Evolutionary conservation across 2,329 filamentous ascomycete species (phyloP), one percentile per base, ranked within the genome.

Genomic region (Aureobasidium uvarum): DNA sequence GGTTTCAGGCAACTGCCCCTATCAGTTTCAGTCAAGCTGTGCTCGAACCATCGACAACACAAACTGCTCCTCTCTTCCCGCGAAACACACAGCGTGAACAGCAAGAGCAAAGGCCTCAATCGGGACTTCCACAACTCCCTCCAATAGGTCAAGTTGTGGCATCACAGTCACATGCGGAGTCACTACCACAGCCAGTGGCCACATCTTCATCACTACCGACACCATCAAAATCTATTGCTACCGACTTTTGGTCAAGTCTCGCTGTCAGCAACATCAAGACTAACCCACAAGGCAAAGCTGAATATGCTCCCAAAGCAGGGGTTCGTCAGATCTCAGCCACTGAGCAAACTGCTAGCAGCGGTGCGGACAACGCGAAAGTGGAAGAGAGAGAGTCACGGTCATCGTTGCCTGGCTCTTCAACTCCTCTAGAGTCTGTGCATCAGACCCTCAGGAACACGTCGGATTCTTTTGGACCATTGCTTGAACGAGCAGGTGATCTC

Each of bases 161-260:
- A 46, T 52, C 60, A 13, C 60, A 63, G 28, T 33, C 46, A 5
- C 60, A 63, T 13, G 60, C 41, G 1, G 48, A 63, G 2, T 23
- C 60, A 41, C 18, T 54, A 28, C 38, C 60, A n/a, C 60, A 52
- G 7, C 36, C 46, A 43, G 43, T 54, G 16, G 25, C 45, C 14
- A 41, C 58, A 11, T 51, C 56, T 28, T 38, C 46, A 23, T 41
- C 59, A 31, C 59, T 62, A 20, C 59, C 60, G 6, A 45, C 48
- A 16, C 38, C 38, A 11, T 51, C 64, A 11, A 58, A 50, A 28
- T 16, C 64, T 11, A 25, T 41, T 31, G 23, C 55, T 25, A 62
- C 16, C 20, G 65, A 66, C 33, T 66, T 66, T 28, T 66, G 65
- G 65, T 66, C 65, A 10, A 66, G 58, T 31, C 58, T 66, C n/a